Evolutionary conservation across 2,329 filamentous ascomycete genomes (phyloP).

Genomic region (Cladosporium cucumerinum): DNA sequence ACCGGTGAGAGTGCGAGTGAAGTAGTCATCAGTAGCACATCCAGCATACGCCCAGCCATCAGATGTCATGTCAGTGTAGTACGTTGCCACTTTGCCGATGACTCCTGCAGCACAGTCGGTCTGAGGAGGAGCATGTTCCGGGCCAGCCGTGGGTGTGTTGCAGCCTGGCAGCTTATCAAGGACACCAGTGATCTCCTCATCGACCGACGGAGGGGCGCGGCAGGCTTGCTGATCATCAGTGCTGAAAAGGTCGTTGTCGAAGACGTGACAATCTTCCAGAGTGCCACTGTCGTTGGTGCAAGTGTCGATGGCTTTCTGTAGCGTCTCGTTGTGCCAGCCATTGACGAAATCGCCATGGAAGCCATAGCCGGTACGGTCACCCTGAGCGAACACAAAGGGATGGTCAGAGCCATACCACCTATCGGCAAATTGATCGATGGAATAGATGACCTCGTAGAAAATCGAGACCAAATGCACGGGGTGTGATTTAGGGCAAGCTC

Average conservation of each 20-base stretch:
- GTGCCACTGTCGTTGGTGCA: conserved; percentile 70
- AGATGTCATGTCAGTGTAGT: conserved; percentile 46
- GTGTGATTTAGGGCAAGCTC: conserved; percentile 52
- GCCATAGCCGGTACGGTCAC: conserved; percentile 67
- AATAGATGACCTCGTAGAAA: conserved; percentile 80
- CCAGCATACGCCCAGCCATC: conserved; percentile 58
- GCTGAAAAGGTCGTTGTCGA: conserved; percentile 59
- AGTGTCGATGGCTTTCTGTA: conserved; percentile 66
- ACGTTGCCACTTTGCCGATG: conserved; percentile 47
- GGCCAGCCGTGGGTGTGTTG: conserved; percentile 52
- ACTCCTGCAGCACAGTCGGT: conserved; percentile 33
- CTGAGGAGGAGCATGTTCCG: conserved; percentile 27
- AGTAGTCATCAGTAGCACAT: conserved; percentile 52
- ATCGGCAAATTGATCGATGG: conserved; percentile 62
- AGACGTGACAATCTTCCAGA: conserved; percentile 71
- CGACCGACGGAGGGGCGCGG: conserved; percentile 44
- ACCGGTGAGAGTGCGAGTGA: conserved; percentile 38
- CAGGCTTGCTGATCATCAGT: conserved; percentile 41
- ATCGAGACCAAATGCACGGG: conserved; percentile 56
- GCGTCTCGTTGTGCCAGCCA: conserved; percentile 65
- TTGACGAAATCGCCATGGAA: conserved; percentile 69
- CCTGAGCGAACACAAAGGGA: conserved; percentile 67
- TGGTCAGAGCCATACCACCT: conserved; percentile 60
- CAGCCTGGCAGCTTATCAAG: conserved; percentile 54
- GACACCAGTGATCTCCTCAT: conserved; percentile 45